phyloP scores from a whole-genome alignment of 495 filamentous ascomycete species.

The Hypoxylon trugodes region DNA sequence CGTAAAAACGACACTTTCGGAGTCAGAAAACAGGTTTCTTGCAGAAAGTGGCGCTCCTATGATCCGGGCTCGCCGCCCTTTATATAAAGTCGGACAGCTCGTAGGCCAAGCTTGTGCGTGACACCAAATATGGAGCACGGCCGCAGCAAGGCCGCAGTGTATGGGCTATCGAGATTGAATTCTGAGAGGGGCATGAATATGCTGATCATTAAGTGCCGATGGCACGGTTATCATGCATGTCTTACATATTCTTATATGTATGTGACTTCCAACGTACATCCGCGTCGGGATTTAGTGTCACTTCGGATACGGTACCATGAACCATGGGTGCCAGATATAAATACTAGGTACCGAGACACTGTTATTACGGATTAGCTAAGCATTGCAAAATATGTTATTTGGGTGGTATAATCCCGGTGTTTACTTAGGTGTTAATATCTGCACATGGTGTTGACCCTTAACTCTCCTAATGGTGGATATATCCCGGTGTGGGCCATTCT shows the following conservation, averaged over 20 bases:
- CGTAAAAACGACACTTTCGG: too few species aligned
- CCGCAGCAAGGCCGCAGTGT: conserved; percentile 21
- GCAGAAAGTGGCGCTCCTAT: background rate
- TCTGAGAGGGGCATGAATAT: conserved; percentile 19
- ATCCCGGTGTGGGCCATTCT: conserved; percentile 17
- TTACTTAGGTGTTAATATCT: conserved; percentile 12
- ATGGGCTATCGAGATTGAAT: conserved; percentile 18
- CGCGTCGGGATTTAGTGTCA: conserved; percentile 24
- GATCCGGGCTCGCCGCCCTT: conserved; percentile 1
- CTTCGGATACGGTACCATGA: conserved; percentile 24
- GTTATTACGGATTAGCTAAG: conserved; percentile 1
- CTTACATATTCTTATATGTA: conserved; percentile 23
- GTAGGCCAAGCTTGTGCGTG: conserved; percentile 23
- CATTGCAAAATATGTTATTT: background rate
- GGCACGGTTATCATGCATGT: conserved; percentile 28
- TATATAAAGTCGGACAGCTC: conserved; percentile 13
- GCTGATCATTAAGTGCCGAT: conserved; percentile 32
- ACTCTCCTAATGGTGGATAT: conserved; percentile 36
- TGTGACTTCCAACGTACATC: conserved; percentile 6
- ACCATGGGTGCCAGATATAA: conserved; percentile 1
- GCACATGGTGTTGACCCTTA: conserved; percentile 5
- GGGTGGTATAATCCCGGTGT: background rate
- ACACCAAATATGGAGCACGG: conserved; percentile 29
- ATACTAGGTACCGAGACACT: too few species aligned
- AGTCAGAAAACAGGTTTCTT: background rate